Evolutionary conservation across 495 filamentous ascomycete species (phyloP), one percentile per base, ranked within the genome.

Genomic region (Daldinia bambusicola): DNA sequence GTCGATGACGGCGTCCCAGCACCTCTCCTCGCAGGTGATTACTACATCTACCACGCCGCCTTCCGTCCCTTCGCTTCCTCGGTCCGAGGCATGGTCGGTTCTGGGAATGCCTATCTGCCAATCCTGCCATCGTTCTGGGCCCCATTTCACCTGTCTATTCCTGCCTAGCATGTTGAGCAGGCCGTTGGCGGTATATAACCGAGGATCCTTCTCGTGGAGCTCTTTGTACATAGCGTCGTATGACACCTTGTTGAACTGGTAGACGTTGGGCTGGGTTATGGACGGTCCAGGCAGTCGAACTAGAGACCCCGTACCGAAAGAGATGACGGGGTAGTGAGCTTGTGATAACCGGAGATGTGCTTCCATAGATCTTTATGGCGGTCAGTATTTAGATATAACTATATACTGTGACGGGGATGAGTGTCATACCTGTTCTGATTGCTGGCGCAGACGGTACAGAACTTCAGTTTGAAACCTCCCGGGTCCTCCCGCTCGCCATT

Each of bases 361-460:
- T 86, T 99, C 95, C 95, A 99, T 99, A 5, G 94, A 93, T 80
- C 92, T 93, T 68, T 40, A 20, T 37, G 5, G 6, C 13, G 51
- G 51, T 72, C 61, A 76, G 66, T 40, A 56, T 9, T 14, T 43
- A 37, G 9, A 26, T 20, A 36, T 53, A 16, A 37, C 14, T 34
- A 34, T 7, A 36, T 10, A 36, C 9, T 26, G 6, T 37, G 7
- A 50, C 37, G 4, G 34, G 13, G 53, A 38, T 43, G 53, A 30
- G n/a, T 6, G 22, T 77, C 84, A 59, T 84, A 97, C 87, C 94
- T 89, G 76, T 98, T 98, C 73, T 98, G 89, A 76, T 99, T 98
- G 74, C 93, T 97, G 4, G 95, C 95, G 80, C 96, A 99, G 40
- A 99, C 95, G 2, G 96, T 99, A 85, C 96, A 99, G 82, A 98